Base-by-base conservation (phyloP, 192 early-diverging fungal species). In the Coemansia sp. region DNA sequence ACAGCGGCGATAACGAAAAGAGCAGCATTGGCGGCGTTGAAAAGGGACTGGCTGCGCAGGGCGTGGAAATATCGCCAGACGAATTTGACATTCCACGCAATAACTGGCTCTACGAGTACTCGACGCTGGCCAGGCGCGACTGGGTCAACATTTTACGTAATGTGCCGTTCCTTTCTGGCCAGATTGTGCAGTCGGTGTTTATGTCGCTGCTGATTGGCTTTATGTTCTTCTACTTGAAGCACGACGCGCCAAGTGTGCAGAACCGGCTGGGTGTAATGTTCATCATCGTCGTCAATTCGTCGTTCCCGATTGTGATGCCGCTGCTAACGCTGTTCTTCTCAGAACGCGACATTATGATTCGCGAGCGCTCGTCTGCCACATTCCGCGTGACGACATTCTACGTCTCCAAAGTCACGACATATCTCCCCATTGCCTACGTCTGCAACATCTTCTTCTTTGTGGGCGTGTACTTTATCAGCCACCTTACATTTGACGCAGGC, bases 351-450 rank as follows among this genome's bases (percentile, higher is more conserved):
- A 85, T 86, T 47, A 81, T 88, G 74, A 57, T 81, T 15, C 82
- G 87, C 2, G 89, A 91, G 78, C 81, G 89, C 2, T 84, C 86
- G 12, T 68, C 80, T 28, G 85, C 86, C 1, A 80, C 84, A 23
- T 91, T 87, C 82, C 78, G 89, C 17, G 64, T 85, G 37, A 79
- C 82, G 3, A 75, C 86, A 17, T 87, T 81, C 56, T 89, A 81
- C 57, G 40, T 88, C 25, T 85, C 88, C 36, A 89, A 88, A 68
- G 63, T 85, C 58, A 70, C 88, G 14, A 82, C 83, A 11, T 75
- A 73, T 25, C 49, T 81, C 4, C 79, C 79, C 8, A 62, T 82
- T 36, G 55, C 68, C 15, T 56, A 71, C 23, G 21, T 71, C 21
- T 24, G 64, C 60, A 74, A 73, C 63, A 62, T 68, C 4, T 31